Evolutionary conservation across 768 basidiomycete species (phyloP).

Genomic region (Coprinellus aureogranulatus): DNA sequence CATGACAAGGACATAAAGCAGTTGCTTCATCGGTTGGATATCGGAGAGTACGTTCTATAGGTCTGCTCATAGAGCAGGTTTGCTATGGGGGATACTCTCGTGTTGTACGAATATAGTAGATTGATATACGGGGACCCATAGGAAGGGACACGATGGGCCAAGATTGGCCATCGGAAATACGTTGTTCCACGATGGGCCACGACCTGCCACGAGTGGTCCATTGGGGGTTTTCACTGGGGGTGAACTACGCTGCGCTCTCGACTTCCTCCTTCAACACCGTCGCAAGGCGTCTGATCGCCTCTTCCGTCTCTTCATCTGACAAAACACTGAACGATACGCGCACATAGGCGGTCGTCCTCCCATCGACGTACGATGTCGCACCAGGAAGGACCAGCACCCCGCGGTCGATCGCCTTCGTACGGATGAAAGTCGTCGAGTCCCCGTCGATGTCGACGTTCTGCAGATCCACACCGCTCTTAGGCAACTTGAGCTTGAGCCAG

Average conservation of each 20-base stretch:
- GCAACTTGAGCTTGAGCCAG: conserved; percentile 50
- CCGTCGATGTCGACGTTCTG: conserved; percentile 29
- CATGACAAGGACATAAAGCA: too few relatives aligned
- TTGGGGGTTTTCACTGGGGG: too few relatives aligned
- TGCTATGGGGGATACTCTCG: too few relatives aligned
- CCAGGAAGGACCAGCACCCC: conserved; percentile 88
- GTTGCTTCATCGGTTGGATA: too few relatives aligned
- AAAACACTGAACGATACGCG: conserved; percentile 75
- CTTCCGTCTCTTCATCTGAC: conserved; percentile 61
- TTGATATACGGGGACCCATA: too few relatives aligned
- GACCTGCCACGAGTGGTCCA: too few relatives aligned
- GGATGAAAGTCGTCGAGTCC: conserved; percentile 69
- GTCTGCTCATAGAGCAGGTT: too few relatives aligned
- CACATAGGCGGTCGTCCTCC: conserved; percentile 64
- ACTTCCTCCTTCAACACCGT: conserved; percentile 8
- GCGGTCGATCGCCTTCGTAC: conserved; percentile 62
- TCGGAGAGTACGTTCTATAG: too few relatives aligned
- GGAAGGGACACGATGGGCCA: too few relatives aligned
- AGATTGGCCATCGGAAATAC: too few relatives aligned
- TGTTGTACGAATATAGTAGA: too few relatives aligned
- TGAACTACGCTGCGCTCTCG: not conserved
- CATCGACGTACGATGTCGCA: conserved; percentile 67
- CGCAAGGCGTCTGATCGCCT: conserved; percentile 61
- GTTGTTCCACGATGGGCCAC: too few relatives aligned
- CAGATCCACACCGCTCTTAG: conserved; percentile 3